Evolutionary conservation across 805 yeast species (phyloP), one percentile per base, ranked within the genome.

Genomic region (Komagataella populi): DNA sequence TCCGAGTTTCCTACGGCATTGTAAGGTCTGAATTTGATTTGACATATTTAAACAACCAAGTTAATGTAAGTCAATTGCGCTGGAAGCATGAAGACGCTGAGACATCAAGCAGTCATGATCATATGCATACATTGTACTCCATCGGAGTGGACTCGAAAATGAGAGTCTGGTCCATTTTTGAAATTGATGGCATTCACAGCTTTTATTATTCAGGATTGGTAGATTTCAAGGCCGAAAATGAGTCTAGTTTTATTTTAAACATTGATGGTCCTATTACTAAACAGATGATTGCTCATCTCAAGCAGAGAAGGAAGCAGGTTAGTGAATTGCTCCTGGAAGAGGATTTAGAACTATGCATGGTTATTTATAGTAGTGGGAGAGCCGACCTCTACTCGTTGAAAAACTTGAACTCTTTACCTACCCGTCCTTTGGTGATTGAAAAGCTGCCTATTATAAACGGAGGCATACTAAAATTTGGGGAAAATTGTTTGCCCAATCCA

Each of bases 21-120:
- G 80, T 77, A 43, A 74, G 79, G 45, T 73, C 82, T 6, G 72
- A 73, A 23, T 88, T 87, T 61, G 93, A 84, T 57, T 67, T 87
- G 55, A 68, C 79, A 0, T 82, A 84, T 57, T 65, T 88, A 20
- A 73, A 78, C n/a, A 95, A 86, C 60, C 80, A 83, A 1, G 60
- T 72, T 1, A 72, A 72, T 50, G 78, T 89, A 0, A 71, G 80
- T 0, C 69, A 70, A 39, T 61, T 83, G 44, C 70, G 81, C 51
- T 84, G 91, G 90, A 74, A 45, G 18, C 22, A 22, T 3, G 16
- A 48, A 17, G 48, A 2, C 30, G n/a, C 49, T 16, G 43, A 30
- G 6, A 23, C 49, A 39, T 23, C 16, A 14, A 30, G 48, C 14
- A 30, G 14, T 47, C 50, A 14, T 20, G 46, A 44, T 16, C 46